These are phyloP conservation scores for Podaxis sp. DNA, from an alignment of 768 basidiomycete species.

Conservation along the genomic window DNA sequence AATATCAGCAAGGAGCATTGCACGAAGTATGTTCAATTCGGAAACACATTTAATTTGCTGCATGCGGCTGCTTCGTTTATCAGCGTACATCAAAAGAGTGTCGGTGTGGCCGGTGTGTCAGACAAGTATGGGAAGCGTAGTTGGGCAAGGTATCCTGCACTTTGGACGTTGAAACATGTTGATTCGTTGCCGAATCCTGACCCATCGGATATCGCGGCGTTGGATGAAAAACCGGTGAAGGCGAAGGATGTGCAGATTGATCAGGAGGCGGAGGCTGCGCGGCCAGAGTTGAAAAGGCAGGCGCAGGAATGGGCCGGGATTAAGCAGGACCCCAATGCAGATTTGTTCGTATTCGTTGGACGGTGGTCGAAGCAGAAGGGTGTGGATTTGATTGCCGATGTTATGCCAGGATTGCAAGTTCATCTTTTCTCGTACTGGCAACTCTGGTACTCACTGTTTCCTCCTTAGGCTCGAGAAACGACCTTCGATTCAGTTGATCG, in stretches of 20 bases:
- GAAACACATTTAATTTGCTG: conserved; percentile 94
- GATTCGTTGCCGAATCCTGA: conserved; percentile 95
- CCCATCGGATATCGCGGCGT: conserved; percentile 89
- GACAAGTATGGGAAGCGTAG: conserved; percentile 97
- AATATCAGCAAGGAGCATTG: conserved; percentile 96
- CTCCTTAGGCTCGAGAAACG: conserved; percentile 72
- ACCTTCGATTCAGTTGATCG: conserved; percentile 79
- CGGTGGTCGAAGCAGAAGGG: conserved; percentile 99
- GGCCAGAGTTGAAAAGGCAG: conserved; percentile 87
- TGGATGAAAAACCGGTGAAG: conserved; percentile 73
- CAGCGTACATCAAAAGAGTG: conserved; percentile 85
- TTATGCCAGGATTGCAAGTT: conserved; percentile 83
- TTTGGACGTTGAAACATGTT: conserved; percentile 95
- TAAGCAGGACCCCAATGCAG: conserved; percentile 84
- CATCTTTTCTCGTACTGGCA: conserved; percentile 1
- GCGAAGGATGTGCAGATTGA: conserved; percentile 77
- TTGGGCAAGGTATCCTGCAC: conserved; percentile 94
- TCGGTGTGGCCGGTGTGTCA: conserved; percentile 95
- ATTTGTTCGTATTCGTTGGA: conserved; percentile 94
- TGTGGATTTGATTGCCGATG: conserved; percentile 95
- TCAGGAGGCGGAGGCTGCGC: conserved; percentile 77
- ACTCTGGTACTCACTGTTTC: conserved; percentile 5
- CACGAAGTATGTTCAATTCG: conserved; percentile 96
- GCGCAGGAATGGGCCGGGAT: conserved; percentile 96
- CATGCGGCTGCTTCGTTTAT: conserved; percentile 93